Evolutionary conservation across 257 asterid species (phyloP), one percentile per base, ranked within the genome.

Genomic region (Ajuga chamaepitys): DNA sequence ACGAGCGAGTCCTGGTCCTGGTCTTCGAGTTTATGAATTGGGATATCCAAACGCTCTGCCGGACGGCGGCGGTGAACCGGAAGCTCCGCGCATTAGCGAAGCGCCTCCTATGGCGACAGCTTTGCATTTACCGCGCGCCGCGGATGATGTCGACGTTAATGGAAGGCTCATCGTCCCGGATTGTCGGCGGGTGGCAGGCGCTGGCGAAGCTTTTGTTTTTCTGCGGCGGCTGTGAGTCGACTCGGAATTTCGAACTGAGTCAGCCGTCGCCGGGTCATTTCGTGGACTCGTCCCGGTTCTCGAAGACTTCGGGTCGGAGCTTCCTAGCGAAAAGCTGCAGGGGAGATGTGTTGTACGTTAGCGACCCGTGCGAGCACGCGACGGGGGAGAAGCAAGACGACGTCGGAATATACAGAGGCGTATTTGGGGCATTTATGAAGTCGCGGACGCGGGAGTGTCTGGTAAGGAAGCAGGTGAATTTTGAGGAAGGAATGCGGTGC

Each of bases 281-380:
- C 75, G 78, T 74, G 9, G 74, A 38, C 46, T 62, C 77, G 53
- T 54, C 95, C 16, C 92, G 98, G 24, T 91, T 91, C 50, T 91
- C 98, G 40, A 91, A 91, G 70, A 91, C 98, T 0, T 85, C 96
- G 30, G 98, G 98, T 1, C 75, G 67, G 80, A 88, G 98, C 62
- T 91, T 91, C 55, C 28, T 88, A 37, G 4, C 72, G 50, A 83
- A 72, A 78, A 71, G 63, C 8, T 88, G 95, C 72, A 47, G 95
- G 12, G 87, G 74, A 1, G 96, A 88, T 30, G 75, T 86, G 16
- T 34, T 91, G 69, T 91, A 68, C 72, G 89, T 91, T 68, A 86
- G 88, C 71, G 98, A 91, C 69, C 96, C 95, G 62, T 86, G 96
- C 72, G 96, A 91, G 85, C 96, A 91, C 66, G 48, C 58, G 38